A percentile compares a stretch with the other conserved stretches of the same genome.
Evolutionary conservation across 2,329 filamentous ascomycete genomes (phyloP).

Genomic region (Aureobasidium sp.): DNA sequence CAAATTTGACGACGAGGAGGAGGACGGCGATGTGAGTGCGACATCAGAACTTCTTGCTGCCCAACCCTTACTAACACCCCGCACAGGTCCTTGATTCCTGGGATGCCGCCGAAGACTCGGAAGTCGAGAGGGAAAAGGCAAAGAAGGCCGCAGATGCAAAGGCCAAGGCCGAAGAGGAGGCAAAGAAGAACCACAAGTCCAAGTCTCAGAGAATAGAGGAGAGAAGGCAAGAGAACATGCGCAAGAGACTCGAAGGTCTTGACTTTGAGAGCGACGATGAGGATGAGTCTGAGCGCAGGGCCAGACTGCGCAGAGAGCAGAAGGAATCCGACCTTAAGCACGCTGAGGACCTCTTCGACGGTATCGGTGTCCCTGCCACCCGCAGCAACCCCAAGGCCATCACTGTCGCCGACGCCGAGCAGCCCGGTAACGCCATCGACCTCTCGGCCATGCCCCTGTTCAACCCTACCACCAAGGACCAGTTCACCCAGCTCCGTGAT

Average conservation of each 20-base stretch:
- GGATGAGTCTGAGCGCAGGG: conserved; percentile 60
- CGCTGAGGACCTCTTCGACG: conserved; percentile 80
- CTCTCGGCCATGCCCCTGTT: conserved; percentile 73
- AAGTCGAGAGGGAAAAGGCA: conserved; percentile 91
- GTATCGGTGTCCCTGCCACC: conserved; percentile 64
- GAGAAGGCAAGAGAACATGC: conserved; percentile 52
- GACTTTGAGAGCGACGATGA: conserved; percentile 58
- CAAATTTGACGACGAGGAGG: conserved; percentile 82
- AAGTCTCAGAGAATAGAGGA: conserved; percentile 82
- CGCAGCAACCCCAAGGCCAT: conserved; percentile 56
- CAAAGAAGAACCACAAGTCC: conserved; percentile 82
- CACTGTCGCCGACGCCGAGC: conserved; percentile 58
- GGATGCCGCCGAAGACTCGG: conserved; percentile 95
- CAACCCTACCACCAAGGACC: conserved; percentile 76
- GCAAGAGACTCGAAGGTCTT: conserved; percentile 47
- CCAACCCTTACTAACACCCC: conserved; percentile 16
- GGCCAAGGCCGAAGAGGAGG: conserved; percentile 80
- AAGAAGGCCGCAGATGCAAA: conserved; percentile 79
- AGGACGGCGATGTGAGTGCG: conserved; percentile 60
- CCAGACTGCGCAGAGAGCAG: conserved; percentile 68
- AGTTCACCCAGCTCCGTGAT: conserved; percentile 73
- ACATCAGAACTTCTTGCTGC: neutral
- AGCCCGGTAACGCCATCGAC: conserved; percentile 74
- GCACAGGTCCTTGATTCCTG: conserved; percentile 82
- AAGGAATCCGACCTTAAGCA: conserved; percentile 82